Conservation (phyloP, 805 yeast species). For the Spathaspora gorwiae region DNA sequence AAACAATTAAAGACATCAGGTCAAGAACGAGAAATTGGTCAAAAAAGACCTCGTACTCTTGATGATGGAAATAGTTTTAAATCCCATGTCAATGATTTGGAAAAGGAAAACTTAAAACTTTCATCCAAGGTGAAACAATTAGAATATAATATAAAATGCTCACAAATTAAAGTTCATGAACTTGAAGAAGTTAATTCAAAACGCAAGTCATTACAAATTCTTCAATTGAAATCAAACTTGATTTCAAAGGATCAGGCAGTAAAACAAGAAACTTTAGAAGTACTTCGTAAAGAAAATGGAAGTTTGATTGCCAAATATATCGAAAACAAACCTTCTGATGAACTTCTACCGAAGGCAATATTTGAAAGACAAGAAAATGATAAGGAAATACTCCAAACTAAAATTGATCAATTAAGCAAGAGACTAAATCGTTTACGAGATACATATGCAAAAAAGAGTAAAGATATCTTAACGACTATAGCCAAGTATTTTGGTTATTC, state of each 20-base stretch:
- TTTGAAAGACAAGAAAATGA: slow-evolving; percentile 61
- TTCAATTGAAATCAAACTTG: slow-evolving; percentile 68
- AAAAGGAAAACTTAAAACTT: slow-evolving; percentile 38
- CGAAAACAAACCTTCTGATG: slow-evolving; percentile 12
- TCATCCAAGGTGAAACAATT: slow-evolving; percentile 32
- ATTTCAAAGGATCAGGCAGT: slow-evolving; percentile 56
- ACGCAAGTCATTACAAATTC: slow-evolving; percentile 36
- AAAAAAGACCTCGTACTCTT: slow-evolving; percentile 4
- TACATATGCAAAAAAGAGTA: slow-evolving; percentile 60
- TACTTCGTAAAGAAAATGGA: slow-evolving; percentile 54
- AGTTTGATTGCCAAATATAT: slow-evolving; percentile 39
- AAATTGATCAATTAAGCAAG: slow-evolving; percentile 48
- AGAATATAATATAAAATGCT: slow-evolving; percentile 28
- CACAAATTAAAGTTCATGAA: slow-evolving; percentile 34
- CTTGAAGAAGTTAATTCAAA: slow-evolving; percentile 16
- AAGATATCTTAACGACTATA: slow-evolving; percentile 64
- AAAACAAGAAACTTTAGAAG: slow-evolving; percentile 47
- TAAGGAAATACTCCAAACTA: slow-evolving; percentile 41
- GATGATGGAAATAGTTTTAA: slow-evolving; percentile 9
- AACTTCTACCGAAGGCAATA: slow-evolving; percentile 53
- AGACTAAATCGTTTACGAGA: slow-evolving; percentile 50
- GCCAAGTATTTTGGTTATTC: slow-evolving; percentile 67
- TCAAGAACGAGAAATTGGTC: slow-evolving; percentile 6
- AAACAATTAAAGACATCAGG: slow-evolving; percentile 24
- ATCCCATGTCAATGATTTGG: slow-evolving; percentile 20